A percentile compares a stretch with the other conserved stretches of the same genome.
phyloP scores from a whole-genome alignment of 352 stramenopile genomes.

The Phytophthora pseudosyringae region DNA sequence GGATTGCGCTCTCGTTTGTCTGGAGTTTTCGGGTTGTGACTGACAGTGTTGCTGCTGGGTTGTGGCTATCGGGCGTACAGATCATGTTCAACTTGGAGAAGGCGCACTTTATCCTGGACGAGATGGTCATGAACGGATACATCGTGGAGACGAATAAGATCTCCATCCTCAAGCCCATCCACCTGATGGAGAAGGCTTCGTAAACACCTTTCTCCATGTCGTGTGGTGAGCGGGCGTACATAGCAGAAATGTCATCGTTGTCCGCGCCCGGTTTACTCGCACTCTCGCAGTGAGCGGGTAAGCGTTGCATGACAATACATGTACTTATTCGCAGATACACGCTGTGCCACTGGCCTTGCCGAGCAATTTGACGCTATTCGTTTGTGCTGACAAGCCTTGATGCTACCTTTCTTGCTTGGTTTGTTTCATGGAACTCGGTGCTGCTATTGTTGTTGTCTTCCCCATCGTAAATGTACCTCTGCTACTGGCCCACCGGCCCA shows the following conservation, averaged over 20 bases:
- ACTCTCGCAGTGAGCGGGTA: background rate
- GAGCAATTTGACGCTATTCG: background rate
- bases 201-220: conserved; percentile 21
- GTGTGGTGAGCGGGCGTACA: background rate
- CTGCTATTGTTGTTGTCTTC: no score
- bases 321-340: background rate
- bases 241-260: background rate
- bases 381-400: background rate
- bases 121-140: conserved; percentile 99
- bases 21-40: background rate
- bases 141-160: conserved; percentile 99
- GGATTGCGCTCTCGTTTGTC: background rate
- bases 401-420: background rate
- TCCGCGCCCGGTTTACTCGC: conserved; percentile 3
- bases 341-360: no score
- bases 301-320: conserved; percentile 16
- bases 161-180: conserved; percentile 98
- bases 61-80: conserved; percentile 38
- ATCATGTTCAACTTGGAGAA: conserved; percentile 95
- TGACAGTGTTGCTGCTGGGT: conserved; percentile 6
- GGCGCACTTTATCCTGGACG: conserved; percentile 91
- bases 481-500: no score
- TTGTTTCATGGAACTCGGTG: no score
- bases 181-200: conserved; percentile 97
- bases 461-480: no score